Evolutionary conservation across 2,329 filamentous ascomycete species (phyloP).

Genomic region (Trichoderma cornu-damae): DNA sequence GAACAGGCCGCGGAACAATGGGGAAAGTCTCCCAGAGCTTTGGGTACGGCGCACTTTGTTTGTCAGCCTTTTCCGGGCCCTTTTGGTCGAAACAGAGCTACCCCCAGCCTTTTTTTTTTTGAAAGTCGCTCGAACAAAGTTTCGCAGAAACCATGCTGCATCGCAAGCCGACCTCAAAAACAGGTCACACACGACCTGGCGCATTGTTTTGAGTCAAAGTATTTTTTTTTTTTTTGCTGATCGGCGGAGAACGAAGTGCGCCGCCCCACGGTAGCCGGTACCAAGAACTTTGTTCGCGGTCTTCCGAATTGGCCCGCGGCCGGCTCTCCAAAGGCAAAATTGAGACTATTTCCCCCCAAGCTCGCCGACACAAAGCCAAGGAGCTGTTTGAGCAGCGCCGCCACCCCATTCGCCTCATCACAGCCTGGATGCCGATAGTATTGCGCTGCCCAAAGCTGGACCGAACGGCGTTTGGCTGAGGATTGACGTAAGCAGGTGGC

Average conservation of each 20-base stretch:
- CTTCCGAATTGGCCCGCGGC: neutral
- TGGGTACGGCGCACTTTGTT: slow-evolving; percentile 1
- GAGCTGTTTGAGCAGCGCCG: neutral
- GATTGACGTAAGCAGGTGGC: neutral
- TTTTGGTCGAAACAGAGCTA: neutral
- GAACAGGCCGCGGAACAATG: slow-evolving; percentile 14
- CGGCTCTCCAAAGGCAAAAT: neutral
- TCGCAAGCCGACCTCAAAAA: neutral
- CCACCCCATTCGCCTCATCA: neutral
- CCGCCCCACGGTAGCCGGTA: neutral
- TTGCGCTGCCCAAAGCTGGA: neutral
- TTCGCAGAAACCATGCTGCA: slow-evolving; percentile 1
- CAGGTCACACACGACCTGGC: neutral
- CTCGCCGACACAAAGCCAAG: neutral
- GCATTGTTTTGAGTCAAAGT: neutral
- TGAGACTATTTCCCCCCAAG: neutral
- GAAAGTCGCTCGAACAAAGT: slow-evolving; percentile 12
- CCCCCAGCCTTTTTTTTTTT: too few relatives aligned
- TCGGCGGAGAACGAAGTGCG: slow-evolving; percentile 7
- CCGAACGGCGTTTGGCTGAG: neutral
- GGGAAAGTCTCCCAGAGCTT: neutral
- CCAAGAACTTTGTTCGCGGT: neutral
- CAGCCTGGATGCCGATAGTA: neutral
- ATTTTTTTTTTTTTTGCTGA: too few relatives aligned
- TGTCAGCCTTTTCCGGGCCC: neutral